Conservation (phyloP, 1,284 basidiomycete species). For the Boletus smithii region DNA sequence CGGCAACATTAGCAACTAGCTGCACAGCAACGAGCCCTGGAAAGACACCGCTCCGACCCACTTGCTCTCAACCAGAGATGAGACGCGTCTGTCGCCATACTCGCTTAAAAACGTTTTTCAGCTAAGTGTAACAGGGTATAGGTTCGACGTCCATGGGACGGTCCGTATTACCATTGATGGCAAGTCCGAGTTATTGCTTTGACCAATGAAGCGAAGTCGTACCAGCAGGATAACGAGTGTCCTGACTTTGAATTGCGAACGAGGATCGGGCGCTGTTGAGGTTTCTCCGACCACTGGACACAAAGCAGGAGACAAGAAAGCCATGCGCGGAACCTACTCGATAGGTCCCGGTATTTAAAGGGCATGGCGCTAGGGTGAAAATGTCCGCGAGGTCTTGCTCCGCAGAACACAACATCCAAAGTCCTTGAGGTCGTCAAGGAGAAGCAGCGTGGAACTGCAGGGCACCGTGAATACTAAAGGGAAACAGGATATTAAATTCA, state of each 20-base stretch:
- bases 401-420: conserved; percentile 19
- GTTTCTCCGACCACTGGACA: conserved; percentile 33
- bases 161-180: conserved; percentile 25
- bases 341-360: conserved; percentile 31
- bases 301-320: conserved; percentile 39
- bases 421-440: conserved; percentile 22
- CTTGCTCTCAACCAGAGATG: conserved; percentile 9
- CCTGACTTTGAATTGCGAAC: conserved; percentile 38
- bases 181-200: conserved; percentile 34
- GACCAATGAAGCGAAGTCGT: conserved; percentile 36
- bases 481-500: conserved; percentile 18
- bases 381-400: conserved; percentile 19
- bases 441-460: conserved; percentile 27
- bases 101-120: conserved; percentile 25
- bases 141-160: conserved; percentile 9
- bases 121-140: conserved; percentile 10
- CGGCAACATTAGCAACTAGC: conserved; percentile 6
- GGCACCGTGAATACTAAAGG: conserved; percentile 12
- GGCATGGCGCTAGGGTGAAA: conserved; percentile 16
- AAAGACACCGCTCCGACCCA: conserved; percentile 20
- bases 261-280: conserved; percentile 28
- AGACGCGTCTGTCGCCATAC: conserved; percentile 5
- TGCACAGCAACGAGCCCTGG: conserved; percentile 22
- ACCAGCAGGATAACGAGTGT: conserved; percentile 37
- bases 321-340: conserved; percentile 36